Base-by-base conservation (phyloP, 345 rosid species). In the Carallia brachiata region DNA sequence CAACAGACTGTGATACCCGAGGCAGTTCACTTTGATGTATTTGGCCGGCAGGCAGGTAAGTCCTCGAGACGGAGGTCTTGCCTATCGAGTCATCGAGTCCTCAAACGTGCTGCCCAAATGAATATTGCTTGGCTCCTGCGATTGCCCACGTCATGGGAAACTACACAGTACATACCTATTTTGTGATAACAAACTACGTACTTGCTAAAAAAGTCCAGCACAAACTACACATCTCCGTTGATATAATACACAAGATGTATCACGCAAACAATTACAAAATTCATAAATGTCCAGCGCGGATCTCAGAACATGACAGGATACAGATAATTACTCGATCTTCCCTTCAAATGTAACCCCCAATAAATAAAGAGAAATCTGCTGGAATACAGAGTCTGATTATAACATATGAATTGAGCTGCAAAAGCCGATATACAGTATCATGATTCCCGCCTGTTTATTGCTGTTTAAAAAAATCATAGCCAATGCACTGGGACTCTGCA, bases 361-460 rank as follows among this genome's bases (percentile, higher is more conserved):
- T 36, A 13, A 62, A 31, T 48, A 63, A 57, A 50, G 27, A 16
- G 59, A 76, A 30, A 31, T 68, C 65, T 40, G 52, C 52, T 3
- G 52, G 47, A 65, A 8, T 65, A 59, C 77, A 65, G 67, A 73
- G 30, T 52, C 73, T 66, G 68, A 40, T 66, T 66, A 60, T 71
- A 73, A 76, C 77, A 60, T 80, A 87, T 79, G 82, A 82, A 83
- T 80, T n/a, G 50, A 75, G 52, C 63, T 62, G 70, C 53, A 70
- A 57, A 72, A 54, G 62, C 76, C 77, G 73, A 78, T 83, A 75
- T 80, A 77, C 79, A 79, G 66, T 60, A 75, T 70, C 68, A 69
- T 63, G 18, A 58, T 67, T 57, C 72, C 73, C 36, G 61, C 62
- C 73, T 69, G n/a, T 70, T 85, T 78, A 73, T 73, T 73, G 74